These are phyloP conservation scores for Angomonas deanei DNA, from an alignment of 208 protist species.

Conservation along the genomic window DNA sequence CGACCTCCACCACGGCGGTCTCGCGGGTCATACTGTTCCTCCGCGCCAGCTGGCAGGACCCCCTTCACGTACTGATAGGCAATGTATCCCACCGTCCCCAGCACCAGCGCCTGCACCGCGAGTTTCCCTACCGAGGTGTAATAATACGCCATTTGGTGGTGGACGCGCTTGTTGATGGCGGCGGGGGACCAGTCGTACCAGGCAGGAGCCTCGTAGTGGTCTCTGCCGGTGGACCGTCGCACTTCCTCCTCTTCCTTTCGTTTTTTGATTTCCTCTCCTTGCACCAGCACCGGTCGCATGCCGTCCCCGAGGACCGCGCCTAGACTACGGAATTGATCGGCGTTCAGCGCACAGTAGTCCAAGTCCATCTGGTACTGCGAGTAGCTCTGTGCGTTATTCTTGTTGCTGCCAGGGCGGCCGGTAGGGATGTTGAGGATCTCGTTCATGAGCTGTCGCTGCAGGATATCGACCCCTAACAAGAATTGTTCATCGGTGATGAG, in stretches of 20 bases:
- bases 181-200: constrained; percentile 77
- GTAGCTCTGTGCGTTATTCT: constrained; percentile 28
- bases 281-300: constrained; percentile 51
- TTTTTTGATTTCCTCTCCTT: constrained; percentile 43
- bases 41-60: constrained; percentile 12
- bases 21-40: background rate
- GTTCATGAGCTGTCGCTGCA: constrained; percentile 63
- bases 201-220: constrained; percentile 48
- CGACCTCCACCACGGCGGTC: background rate
- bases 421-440: constrained; percentile 29
- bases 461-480: constrained; percentile 63
- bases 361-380: constrained; percentile 52
- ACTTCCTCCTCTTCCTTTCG: constrained; percentile 26
- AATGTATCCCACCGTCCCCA: constrained; percentile 41
- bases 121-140: constrained; percentile 61
- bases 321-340: constrained; percentile 78
- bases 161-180: constrained; percentile 54
- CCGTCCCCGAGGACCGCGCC: constrained; percentile 64
- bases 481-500: constrained; percentile 79
- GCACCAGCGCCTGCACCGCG: constrained; percentile 42
- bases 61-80: constrained; percentile 28
- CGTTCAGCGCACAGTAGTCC: constrained; percentile 64
- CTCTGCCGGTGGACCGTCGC: constrained; percentile 8
- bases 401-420: constrained; percentile 10
- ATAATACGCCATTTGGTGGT: constrained; percentile 50